phyloP scores from a whole-genome alignment of 768 basidiomycete species.

The Naganishia vishniacii region DNA sequence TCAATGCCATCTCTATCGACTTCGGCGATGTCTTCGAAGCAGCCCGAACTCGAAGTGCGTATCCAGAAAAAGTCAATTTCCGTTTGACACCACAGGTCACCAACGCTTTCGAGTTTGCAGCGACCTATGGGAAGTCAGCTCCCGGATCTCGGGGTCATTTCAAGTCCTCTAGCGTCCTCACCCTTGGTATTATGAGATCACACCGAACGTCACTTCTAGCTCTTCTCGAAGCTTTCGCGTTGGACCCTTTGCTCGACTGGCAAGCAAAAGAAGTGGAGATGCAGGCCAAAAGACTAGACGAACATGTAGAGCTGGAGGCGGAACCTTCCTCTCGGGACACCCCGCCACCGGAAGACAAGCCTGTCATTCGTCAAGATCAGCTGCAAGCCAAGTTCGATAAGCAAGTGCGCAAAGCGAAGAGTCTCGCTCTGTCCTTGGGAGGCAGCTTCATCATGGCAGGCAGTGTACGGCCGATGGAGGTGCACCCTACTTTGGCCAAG shows the following conservation, averaged over 20 bases:
- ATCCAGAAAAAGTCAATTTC: conserved; percentile 51
- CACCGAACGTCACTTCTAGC: conserved; percentile 48
- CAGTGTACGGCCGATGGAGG: background rate
- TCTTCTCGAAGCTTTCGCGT: conserved; percentile 50
- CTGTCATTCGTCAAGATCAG: conserved; percentile 10
- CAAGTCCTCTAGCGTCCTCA: conserved; percentile 45
- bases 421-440: conserved; percentile 8
- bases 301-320: background rate
- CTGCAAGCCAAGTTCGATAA: conserved; percentile 7
- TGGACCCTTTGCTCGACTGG: conserved; percentile 49
- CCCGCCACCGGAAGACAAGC: background rate
- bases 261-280: conserved; percentile 26
- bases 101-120: conserved; percentile 48
- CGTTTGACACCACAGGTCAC: conserved; percentile 50
- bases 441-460: conserved; percentile 24
- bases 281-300: conserved; percentile 2
- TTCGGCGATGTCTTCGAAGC: conserved; percentile 48
- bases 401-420: background rate
- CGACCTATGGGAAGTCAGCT: conserved; percentile 30
- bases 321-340: background rate
- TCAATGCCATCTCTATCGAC: conserved; percentile 46
- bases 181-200: conserved; percentile 46
- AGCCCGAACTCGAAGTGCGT: conserved; percentile 17
- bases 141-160: conserved; percentile 48
- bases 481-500: background rate